Base-by-base conservation (phyloP, 305 asterid species). In the Rubia peregrina region DNA sequence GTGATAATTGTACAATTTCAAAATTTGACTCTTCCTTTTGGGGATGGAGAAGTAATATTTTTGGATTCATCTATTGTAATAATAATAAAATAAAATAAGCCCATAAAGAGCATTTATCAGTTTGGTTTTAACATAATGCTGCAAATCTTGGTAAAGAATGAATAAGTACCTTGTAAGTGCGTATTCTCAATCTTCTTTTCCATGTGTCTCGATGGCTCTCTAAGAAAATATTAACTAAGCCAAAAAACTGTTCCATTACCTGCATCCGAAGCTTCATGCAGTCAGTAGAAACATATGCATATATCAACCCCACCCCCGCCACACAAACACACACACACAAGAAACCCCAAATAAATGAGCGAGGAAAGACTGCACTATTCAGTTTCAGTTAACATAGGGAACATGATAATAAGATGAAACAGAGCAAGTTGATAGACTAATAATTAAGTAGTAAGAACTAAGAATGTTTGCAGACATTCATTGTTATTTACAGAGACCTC, bases 171-270 rank as follows among this genome's bases (percentile, higher is more conserved):
- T 94, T 94, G 84, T 94, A 94, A 49, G 96, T 94, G 65, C 90
- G 98, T 83, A 94, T 89, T 82, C 90, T 83, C 74, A 94, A 84
- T 76, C 86, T 84, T 80, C 99, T 83, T 88, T 85, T 88, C 91
- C 91, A 82, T 1, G 98, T 83, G 76, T 91, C 96, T 61, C 96
- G 96, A 75, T 91, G 95, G 77, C 87, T 94, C 83, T 87, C 93
- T 82, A 94, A 83, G 88, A 94, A 94, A 73, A 94, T 94, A 83
- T 91, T 94, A 30, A 94, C 99, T 82, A 94, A 82, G 68, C 90
- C 92, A 71, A 94, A 94, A 73, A 94, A 94, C 80, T 94, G 98
- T 70, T 94, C 98, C 97, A 94, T 94, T 71, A 93, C 97, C 98
- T 92, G 90, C 55, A 40, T 69, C 42, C 36, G 8, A 4, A 42